Base-by-base conservation (phyloP, 2,329 filamentous ascomycete genomes). In the Penicillium vulpinum region DNA sequence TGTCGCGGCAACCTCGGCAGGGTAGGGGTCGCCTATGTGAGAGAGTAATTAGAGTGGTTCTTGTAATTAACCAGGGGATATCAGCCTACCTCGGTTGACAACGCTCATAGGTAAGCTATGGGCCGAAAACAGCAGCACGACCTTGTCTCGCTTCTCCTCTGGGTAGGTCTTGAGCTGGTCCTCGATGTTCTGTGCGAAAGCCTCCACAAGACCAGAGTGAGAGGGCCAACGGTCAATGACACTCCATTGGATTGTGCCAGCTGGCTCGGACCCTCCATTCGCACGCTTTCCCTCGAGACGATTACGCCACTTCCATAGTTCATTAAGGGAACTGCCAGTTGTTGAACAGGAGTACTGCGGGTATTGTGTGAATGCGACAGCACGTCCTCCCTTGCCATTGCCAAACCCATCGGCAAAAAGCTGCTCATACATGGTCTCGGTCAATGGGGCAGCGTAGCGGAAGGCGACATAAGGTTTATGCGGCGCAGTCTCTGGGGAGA, bases 391-490 rank as follows among this genome's bases (percentile, higher is more conserved):
- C 59, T 86, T 91, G 5, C 93, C 92, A 51, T 87, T 85, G 11
- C 92, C 93, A 71, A 97, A 96, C 0, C 94, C 94, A 72, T 99
- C 94, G 8, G 86, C 86, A 24, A 99, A 78, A 62, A 99, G 76
- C 67, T 85, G 84, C 52, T 85, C 82, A 73, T 99, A 97, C 86
- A 92, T 96, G 66, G 96, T 87, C 77, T 97, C 94, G 2, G 94
- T 99, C 70, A 99, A 77, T 1, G 94, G 94, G 60, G 92, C 83
- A 15, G 95, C 93, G 71, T 99, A 99, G 61, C 94, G 89, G 75
- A 99, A 99, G 15, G 94, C 93, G 45, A 97, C 92, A 70, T 99
- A 99, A 9, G 94, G 94, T 74, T 94, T 97, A 74, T 99, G 94
- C 6, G 94, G 94, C 4, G 94, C 94, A 1, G 92, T 96, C 71